Evolutionary conservation across 225 moss, liverwort and hornwort species (phyloP).

Genomic region (Pleurozium schreberi): DNA sequence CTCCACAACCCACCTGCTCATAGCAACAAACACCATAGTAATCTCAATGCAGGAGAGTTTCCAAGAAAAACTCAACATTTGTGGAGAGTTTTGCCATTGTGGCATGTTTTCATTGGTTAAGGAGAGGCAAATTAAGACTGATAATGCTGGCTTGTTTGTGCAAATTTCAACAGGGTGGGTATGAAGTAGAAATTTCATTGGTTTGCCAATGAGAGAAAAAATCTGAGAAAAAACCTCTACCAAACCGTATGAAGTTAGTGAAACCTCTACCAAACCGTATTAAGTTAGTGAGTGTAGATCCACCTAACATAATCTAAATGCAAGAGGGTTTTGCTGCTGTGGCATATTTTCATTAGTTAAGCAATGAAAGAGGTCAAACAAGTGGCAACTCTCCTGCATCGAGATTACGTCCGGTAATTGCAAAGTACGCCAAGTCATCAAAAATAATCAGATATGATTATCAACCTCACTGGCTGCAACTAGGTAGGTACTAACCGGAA

Average conservation of each 20-base stretch:
- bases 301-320: neutral
- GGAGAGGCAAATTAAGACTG: neutral
- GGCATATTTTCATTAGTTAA: neutral
- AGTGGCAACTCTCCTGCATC: neutral
- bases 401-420: neutral
- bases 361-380: neutral
- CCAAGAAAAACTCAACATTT: too few species aligned
- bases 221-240: neutral
- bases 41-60: neutral
- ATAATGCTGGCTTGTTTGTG: neutral
- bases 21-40: neutral
- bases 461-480: neutral
- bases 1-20: slow-evolving; percentile 10
- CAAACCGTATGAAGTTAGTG: too few species aligned
- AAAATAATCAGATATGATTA: neutral
- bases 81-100: neutral
- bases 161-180: neutral
- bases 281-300: neutral
- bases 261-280: neutral
- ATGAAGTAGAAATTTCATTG: neutral
- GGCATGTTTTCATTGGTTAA: neutral
- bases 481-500: neutral
- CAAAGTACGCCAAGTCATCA: neutral
- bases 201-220: neutral
- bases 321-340: neutral